Conservation (phyloP, 495 filamentous ascomycete species). For the Cercophora scortea region DNA sequence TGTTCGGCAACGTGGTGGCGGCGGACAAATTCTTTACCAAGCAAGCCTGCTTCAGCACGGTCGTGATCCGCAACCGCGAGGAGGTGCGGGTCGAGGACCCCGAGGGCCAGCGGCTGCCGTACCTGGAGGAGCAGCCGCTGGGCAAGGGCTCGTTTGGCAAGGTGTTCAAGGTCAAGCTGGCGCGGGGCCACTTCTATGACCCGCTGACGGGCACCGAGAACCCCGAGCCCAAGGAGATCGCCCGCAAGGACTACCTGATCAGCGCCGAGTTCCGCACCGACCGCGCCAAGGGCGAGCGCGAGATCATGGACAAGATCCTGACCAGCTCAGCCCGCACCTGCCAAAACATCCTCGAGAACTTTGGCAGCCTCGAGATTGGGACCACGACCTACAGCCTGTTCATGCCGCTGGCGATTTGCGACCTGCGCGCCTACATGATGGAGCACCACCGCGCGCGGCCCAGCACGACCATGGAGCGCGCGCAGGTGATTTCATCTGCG, state of each 20-base stretch:
- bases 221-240: slow-evolving; percentile 7
- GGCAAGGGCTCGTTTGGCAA: slow-evolving; percentile 19
- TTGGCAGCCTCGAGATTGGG: slow-evolving; percentile 22
- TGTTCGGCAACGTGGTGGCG: slow-evolving; percentile 18
- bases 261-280: slow-evolving; percentile 7
- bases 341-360: slow-evolving; percentile 26
- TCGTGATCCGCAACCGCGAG: slow-evolving; percentile 21
- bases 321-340: slow-evolving; percentile 11
- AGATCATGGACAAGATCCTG: slow-evolving; percentile 26
- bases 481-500: slow-evolving; percentile 18
- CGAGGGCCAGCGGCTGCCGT: slow-evolving; percentile 24
- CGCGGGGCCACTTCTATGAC: slow-evolving; percentile 25
- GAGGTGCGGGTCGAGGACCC: slow-evolving; percentile 15
- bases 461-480: slow-evolving; percentile 8
- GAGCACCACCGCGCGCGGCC: slow-evolving; percentile 7
- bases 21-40: slow-evolving; percentile 19
- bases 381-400: slow-evolving; percentile 25
- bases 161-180: slow-evolving; percentile 26
- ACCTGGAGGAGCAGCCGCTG: slow-evolving; percentile 17
- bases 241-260: slow-evolving; percentile 20
- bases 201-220: slow-evolving; percentile 9
- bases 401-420: slow-evolving; percentile 29
- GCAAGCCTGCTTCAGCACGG: slow-evolving; percentile 28
- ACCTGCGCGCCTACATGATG: slow-evolving; percentile 25
- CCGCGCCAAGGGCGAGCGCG: slow-evolving; percentile 11